Evolutionary conservation across 495 filamentous ascomycete genomes (phyloP).

Genomic region (Aspergillus leporis): DNA sequence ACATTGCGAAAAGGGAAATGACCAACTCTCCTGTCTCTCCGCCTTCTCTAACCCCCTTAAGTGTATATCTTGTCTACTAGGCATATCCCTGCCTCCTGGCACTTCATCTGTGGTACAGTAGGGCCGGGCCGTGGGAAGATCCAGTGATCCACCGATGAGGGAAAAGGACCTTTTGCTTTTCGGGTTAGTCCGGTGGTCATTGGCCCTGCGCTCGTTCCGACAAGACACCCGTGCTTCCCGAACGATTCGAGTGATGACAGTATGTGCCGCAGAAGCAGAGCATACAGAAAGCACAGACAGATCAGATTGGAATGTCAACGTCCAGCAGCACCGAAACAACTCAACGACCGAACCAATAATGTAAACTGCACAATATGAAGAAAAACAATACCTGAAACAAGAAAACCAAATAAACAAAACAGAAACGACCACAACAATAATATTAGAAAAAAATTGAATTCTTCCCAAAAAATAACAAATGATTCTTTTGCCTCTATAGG

Average conservation of each 20-base stretch:
- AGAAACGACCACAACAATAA: not conserved
- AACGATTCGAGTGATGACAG: conserved; percentile 21
- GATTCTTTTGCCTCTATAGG: not conserved
- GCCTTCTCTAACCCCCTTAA: not conserved
- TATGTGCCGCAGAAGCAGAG: conserved; percentile 22
- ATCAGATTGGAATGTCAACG: conserved; percentile 14
- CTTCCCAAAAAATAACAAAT: not conserved
- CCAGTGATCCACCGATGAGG: conserved; percentile 20
- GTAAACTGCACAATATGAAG: not conserved
- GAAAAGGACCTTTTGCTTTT: conserved; percentile 14
- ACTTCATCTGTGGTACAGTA: conserved; percentile 23
- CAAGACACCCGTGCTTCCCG: conserved; percentile 6
- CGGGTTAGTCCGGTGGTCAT: conserved; percentile 10
- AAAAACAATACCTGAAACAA: not conserved
- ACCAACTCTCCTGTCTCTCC: not conserved
- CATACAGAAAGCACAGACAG: conserved; percentile 23
- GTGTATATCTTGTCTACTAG: not conserved
- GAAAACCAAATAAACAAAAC: not conserved
- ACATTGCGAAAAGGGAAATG: not conserved
- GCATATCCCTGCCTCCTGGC: not conserved
- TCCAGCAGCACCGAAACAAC: not conserved
- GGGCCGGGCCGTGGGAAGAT: conserved; percentile 27
- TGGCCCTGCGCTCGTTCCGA: conserved; percentile 3
- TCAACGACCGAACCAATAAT: not conserved
- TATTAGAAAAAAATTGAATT: not conserved